Evolutionary conservation across 2,329 filamentous ascomycete species (phyloP).

Genomic region (Cladosporium sp.): DNA sequence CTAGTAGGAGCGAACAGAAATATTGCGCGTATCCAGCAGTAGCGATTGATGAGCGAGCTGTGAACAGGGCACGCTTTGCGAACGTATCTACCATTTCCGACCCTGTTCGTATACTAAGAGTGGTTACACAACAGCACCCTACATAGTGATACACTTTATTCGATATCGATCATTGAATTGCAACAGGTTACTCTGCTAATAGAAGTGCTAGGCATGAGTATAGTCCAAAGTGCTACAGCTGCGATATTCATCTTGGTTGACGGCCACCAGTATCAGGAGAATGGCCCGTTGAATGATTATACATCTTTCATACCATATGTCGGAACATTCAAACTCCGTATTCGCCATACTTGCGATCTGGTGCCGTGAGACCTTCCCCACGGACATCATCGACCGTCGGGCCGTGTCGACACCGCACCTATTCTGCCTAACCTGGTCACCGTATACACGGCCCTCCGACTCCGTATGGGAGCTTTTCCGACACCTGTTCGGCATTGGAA

Average conservation of each 20-base stretch:
- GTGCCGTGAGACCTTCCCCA: neutral
- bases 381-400: neutral
- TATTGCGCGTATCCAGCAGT: too few species aligned
- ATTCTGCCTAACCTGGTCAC: neutral
- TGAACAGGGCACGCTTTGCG: neutral
- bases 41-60: neutral
- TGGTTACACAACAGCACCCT: too few species aligned
- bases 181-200: too few species aligned
- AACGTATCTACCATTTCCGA: neutral
- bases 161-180: too few species aligned
- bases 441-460: neutral
- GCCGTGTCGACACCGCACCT: neutral
- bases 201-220: too few species aligned
- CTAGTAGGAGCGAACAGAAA: too few species aligned
- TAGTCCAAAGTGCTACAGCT: too few species aligned
- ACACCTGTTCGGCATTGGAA: neutral
- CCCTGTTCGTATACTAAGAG: neutral
- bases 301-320: too few species aligned
- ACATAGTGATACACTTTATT: too few species aligned
- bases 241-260: too few species aligned
- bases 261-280: too few species aligned
- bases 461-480: neutral
- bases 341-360: neutral
- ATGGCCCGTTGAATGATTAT: too few species aligned
- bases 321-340: neutral